Percentiles rank a stretch among this genome's conserved stretches.
phyloP scores from a whole-genome alignment of 2,329 filamentous ascomycete species.

The Epichloe festucae region DNA sequence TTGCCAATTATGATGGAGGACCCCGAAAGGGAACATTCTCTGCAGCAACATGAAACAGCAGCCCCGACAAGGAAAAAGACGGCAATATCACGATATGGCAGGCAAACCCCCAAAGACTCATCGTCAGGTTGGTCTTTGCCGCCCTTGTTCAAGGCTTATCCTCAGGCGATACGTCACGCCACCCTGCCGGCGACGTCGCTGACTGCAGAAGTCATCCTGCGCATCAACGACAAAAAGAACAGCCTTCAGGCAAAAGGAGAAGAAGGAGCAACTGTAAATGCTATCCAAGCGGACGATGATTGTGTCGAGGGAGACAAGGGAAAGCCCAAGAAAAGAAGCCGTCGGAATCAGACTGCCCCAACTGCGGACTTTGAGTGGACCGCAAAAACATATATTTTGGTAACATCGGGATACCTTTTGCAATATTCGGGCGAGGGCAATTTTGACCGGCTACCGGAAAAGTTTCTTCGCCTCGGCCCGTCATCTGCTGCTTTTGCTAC shows the following conservation, averaged over 20 bases:
- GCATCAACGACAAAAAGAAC: conserved; percentile 40
- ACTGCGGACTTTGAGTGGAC: conserved; percentile 48
- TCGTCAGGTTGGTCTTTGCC: conserved; percentile 50
- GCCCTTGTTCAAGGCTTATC: conserved; percentile 76
- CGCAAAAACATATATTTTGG: conserved; percentile 62
- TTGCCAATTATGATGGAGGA: conserved; percentile 12
- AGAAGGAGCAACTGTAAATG: conserved; percentile 7
- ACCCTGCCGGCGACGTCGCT: conserved; percentile 54
- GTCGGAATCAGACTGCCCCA: conserved; percentile 27
- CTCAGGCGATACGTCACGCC: conserved; percentile 67
- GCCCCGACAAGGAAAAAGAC: conserved; percentile 6
- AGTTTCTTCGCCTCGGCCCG: conserved; percentile 56
- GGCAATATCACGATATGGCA: conserved; percentile 8
- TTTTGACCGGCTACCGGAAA: conserved; percentile 62
- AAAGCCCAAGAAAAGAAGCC: conserved; percentile 32
- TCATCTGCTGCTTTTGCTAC: conserved; percentile 70
- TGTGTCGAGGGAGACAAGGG: conserved; percentile 17
- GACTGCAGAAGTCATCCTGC: conserved; percentile 56
- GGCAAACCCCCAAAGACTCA: conserved; percentile 15
- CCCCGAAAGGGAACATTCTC: conserved; percentile 6
- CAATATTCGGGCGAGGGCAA: conserved; percentile 61
- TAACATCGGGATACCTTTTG: conserved; percentile 57
- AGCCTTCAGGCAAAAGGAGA: conserved; percentile 2
- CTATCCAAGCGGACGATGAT: background rate
- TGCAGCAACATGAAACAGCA: conserved; percentile 5